phyloP scores from a whole-genome alignment of 495 filamentous ascomycete species.

The Delitschia confertaspora region DNA sequence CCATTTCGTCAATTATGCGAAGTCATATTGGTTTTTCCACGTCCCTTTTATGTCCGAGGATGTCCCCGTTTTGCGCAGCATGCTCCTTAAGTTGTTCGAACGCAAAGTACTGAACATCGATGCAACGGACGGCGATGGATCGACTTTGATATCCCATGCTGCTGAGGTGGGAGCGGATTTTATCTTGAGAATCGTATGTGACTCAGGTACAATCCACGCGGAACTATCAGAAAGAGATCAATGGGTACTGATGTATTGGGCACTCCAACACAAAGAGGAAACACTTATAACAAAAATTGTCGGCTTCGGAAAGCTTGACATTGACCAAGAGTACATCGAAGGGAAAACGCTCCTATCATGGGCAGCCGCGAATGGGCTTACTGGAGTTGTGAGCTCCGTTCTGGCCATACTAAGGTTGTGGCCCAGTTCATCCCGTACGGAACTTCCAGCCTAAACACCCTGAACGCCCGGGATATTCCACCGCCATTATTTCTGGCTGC shows the following conservation, averaged over 20 bases:
- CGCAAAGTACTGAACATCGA: conserved; percentile 5
- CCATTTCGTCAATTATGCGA: conserved; percentile 29
- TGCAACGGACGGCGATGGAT: conserved; percentile 3
- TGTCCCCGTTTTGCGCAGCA: conserved; percentile 1
- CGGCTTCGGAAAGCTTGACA: too few relatives aligned
- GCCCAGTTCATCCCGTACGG: too few relatives aligned
- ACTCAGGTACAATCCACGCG: conserved; percentile 9
- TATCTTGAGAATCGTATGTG: conserved; percentile 5
- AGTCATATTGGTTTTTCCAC: conserved; percentile 20
- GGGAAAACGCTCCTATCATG: too few relatives aligned
- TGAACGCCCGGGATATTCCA: neutral
- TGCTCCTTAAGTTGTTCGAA: conserved; percentile 30
- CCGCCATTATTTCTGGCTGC: conserved; percentile 5
- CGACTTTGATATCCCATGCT: conserved; percentile 4
- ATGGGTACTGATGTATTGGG: neutral
- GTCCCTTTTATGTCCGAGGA: conserved; percentile 14
- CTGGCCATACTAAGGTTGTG: too few relatives aligned
- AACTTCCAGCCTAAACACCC: neutral
- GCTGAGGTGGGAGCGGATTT: conserved; percentile 4
- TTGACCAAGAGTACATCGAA: neutral
- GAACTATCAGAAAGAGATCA: neutral
- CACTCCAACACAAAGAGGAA: too few relatives aligned
- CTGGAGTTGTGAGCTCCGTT: too few relatives aligned
- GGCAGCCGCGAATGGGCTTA: too few relatives aligned
- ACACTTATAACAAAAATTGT: too few relatives aligned